These are phyloP conservation scores for Nigrospora sphaerica DNA, from an alignment of 2,329 filamentous ascomycete genomes.

Conservation along the genomic window DNA sequence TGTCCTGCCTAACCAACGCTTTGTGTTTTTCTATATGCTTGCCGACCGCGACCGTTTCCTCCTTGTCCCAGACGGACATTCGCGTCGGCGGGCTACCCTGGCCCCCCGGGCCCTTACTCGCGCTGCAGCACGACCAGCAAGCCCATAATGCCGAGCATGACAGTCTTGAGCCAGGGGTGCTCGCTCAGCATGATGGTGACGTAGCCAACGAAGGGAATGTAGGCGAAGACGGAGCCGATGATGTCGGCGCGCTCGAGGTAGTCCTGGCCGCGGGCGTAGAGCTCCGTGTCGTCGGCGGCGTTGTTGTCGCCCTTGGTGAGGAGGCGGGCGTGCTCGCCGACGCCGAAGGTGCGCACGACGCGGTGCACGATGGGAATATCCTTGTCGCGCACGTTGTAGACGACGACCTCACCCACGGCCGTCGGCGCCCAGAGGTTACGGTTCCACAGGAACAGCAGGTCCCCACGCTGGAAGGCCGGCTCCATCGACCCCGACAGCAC, in stretches of 20 bases:
- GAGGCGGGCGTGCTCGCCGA: conserved; percentile 58
- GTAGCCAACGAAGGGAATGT: conserved; percentile 92
- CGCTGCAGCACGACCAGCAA: conserved; percentile 86
- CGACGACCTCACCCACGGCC: conserved; percentile 50
- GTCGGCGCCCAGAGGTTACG: conserved; percentile 51
- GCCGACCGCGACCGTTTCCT: too few species aligned
- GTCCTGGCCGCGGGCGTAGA: conserved; percentile 78
- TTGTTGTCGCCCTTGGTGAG: conserved; percentile 99
- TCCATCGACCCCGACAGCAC: conserved; percentile 84
- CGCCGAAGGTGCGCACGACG: conserved; percentile 68
- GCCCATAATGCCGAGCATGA: conserved; percentile 91
- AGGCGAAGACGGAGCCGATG: conserved; percentile 85
- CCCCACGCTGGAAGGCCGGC: conserved; percentile 72
- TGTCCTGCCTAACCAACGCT: too few species aligned
- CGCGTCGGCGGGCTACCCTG: too few species aligned
- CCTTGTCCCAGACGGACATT: too few species aligned
- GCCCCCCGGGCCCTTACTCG: conserved; percentile 49
- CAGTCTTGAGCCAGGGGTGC: conserved; percentile 95
- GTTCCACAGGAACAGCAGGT: conserved; percentile 73
- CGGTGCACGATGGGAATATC: conserved; percentile 97
- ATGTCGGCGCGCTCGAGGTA: conserved; percentile 84
- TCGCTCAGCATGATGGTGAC: conserved; percentile 94
- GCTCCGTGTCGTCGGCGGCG: conserved; percentile 82
- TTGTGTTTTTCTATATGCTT: too few species aligned
- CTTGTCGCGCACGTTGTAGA: conserved; percentile 80